Evolutionary conservation across 228 moss, liverwort and hornwort genomes (phyloP), one percentile per base, ranked within the genome.

Genomic region (Sphagnum fallax): DNA sequence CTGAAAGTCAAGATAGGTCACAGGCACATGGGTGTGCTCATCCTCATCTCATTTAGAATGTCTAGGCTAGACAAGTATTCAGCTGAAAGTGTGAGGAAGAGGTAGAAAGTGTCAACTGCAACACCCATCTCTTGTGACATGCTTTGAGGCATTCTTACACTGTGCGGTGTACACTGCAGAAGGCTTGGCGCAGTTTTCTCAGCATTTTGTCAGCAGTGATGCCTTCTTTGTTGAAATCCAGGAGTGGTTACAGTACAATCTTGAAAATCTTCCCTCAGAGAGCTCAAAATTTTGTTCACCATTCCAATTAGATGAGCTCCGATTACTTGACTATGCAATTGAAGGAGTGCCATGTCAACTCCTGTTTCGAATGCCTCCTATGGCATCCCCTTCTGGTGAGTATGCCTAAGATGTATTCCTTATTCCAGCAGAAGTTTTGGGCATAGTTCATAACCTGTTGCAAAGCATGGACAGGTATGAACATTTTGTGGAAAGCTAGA

Each of bases 271-370:
- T 66, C 76, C 87, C n/a, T 87, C 81, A 53, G 90, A 78, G 58
- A 74, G 64, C 52, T 76, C 85, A 50, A 81, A 86, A 53, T 90
- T 92, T 47, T 78, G 75, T 69, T 72, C 91, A 68, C 89, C 87
- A 51, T 95, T 92, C 69, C 87, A 91, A 69, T 64, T 89, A 10
- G 92, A 95, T 75, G 92, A 92, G 73, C 85, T 95, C 61, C 85
- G 91, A 73, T 81, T 89, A 73, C 86, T 95, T 10, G 95, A 95
- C 75, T 92, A 90, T 76, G 92, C 92, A 52, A 81, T 95, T 49
- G 95, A 92, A 69, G 92, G 95, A 61, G 91, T 95, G 63, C 82
- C 90, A 58, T 95, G 90, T 71, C 92, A 95, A 83, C 95, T 92
- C 83, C 77, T 95, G 69, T 72, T 92, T 73, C 90, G 95, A 74